Percentiles rank a stretch among this genome's conserved stretches.
These are phyloP conservation scores for Fusarium penzigii DNA, from an alignment of 2,329 filamentous ascomycete species.

Conservation along the genomic window DNA sequence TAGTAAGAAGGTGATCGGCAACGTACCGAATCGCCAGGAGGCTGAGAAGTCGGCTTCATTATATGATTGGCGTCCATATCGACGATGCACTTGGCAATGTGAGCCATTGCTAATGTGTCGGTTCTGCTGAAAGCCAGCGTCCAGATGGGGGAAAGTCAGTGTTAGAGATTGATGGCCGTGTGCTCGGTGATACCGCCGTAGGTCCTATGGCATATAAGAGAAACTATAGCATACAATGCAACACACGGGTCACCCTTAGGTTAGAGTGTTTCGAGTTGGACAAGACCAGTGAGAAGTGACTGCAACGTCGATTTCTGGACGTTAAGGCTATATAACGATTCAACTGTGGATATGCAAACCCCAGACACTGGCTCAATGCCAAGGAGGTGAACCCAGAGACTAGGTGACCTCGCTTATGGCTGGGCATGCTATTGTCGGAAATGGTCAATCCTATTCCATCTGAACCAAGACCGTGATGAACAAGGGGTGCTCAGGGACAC, in stretches of 20 bases:
- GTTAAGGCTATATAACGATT: constrained; percentile 29
- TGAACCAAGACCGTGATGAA: constrained; percentile 8
- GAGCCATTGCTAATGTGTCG: constrained; percentile 53
- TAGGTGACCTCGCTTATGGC: constrained; percentile 25
- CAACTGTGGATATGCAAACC: constrained; percentile 27
- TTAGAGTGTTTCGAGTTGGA: constrained; percentile 30
- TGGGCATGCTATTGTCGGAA: constrained; percentile 16
- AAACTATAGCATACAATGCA: constrained; percentile 23
- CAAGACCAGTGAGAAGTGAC: constrained; percentile 15
- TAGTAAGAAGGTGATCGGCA: constrained; percentile 3
- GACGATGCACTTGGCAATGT: constrained; percentile 62
- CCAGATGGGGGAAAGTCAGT: constrained; percentile 25
- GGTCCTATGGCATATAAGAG: constrained; percentile 10
- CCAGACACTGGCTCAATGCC: constrained; percentile 24
- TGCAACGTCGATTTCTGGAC: constrained; percentile 23
- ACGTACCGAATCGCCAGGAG: constrained; percentile 47
- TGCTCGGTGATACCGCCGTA: constrained; percentile 22
- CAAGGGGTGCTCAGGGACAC: too few relatives aligned
- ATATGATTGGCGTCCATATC: constrained; percentile 52
- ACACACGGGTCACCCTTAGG: constrained; percentile 19
- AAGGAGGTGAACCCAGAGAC: constrained; percentile 20
- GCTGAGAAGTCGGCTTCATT: constrained; percentile 49
- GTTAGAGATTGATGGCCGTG: constrained; percentile 27
- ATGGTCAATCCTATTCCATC: constrained; percentile 21
- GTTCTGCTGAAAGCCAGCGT: constrained; percentile 18